These are phyloP conservation scores for Allium cepa DNA, from an alignment of 106 monocot genomes.

Conservation along the genomic window DNA sequence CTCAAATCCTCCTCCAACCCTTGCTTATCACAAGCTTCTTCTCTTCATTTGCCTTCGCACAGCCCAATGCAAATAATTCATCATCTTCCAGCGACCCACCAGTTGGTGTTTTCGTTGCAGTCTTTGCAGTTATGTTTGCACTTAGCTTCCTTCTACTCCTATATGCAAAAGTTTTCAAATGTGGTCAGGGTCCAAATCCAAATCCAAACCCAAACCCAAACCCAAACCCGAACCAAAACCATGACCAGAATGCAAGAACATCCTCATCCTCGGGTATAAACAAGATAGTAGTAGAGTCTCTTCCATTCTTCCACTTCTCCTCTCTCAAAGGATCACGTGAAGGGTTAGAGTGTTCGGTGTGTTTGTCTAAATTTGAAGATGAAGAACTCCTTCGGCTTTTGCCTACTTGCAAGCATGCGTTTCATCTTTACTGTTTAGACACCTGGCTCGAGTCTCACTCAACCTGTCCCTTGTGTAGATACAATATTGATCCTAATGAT, in stretches of 20 bases:
- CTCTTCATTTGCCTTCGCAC: no score
- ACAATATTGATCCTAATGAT: conserved; percentile 31
- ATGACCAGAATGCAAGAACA: not conserved
- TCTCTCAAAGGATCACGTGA: conserved; percentile 33
- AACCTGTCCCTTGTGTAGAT: conserved; percentile 48
- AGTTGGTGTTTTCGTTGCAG: conserved; percentile 51
- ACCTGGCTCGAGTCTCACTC: conserved; percentile 66
- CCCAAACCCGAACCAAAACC: not conserved
- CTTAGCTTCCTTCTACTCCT: conserved; percentile 57
- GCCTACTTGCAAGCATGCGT: conserved; percentile 75
- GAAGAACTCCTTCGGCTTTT: conserved; percentile 58
- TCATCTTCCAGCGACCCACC: conserved; percentile 25
- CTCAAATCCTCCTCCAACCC: no score
- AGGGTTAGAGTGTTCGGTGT: conserved; percentile 80
- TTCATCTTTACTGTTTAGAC: conserved; percentile 75
- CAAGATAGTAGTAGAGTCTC: conserved; percentile 61
- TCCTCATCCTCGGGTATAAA: conserved; percentile 38
- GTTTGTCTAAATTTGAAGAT: conserved; percentile 52
- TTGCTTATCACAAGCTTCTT: no score
- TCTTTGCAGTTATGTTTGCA: conserved; percentile 64
- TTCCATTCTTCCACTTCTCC: conserved; percentile 77
- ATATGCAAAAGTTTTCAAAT: conserved; percentile 37
- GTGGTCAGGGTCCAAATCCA: conserved; percentile 24
- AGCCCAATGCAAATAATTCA: no score
- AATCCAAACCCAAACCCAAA: not conserved